phyloP scores from a whole-genome alignment of 257 asterid genomes.

The Parsonsia alboflavescens region DNA sequence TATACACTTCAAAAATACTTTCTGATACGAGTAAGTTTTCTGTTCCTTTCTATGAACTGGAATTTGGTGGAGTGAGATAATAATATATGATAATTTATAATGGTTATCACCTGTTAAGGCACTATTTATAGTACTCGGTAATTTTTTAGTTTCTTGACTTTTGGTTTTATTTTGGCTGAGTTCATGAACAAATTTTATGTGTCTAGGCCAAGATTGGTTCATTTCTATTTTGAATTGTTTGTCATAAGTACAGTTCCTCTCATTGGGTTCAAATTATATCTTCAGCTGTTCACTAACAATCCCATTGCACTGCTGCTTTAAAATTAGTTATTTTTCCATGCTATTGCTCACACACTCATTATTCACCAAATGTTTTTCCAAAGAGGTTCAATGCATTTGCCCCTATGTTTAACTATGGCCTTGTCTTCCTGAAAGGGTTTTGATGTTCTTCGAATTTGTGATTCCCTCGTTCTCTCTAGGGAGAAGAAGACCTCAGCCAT shows the following conservation, averaged over 20 bases:
- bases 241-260: not conserved
- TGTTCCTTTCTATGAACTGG: not conserved
- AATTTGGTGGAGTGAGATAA: not conserved
- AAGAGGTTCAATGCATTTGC: too few species aligned
- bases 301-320: not conserved
- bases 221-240: not conserved
- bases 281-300: not conserved
- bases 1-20: constrained; percentile 62
- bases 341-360: too few species aligned
- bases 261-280: not conserved
- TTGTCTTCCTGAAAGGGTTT: too few species aligned
- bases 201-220: not conserved
- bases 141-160: not conserved
- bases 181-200: not conserved
- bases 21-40: constrained; percentile 73
- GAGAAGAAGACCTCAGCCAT: too few species aligned
- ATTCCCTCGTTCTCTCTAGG: too few species aligned
- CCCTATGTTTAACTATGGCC: too few species aligned
- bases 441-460: too few species aligned
- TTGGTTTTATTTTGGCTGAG: not conserved
- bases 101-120: not conserved
- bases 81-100: not conserved
- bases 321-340: too few species aligned
- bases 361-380: too few species aligned
- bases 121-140: not conserved